Evolutionary conservation across 164 flowering plant genomes (phyloP), one percentile per base, ranked within the genome.

Genomic region (Paratinospora sagittata): DNA sequence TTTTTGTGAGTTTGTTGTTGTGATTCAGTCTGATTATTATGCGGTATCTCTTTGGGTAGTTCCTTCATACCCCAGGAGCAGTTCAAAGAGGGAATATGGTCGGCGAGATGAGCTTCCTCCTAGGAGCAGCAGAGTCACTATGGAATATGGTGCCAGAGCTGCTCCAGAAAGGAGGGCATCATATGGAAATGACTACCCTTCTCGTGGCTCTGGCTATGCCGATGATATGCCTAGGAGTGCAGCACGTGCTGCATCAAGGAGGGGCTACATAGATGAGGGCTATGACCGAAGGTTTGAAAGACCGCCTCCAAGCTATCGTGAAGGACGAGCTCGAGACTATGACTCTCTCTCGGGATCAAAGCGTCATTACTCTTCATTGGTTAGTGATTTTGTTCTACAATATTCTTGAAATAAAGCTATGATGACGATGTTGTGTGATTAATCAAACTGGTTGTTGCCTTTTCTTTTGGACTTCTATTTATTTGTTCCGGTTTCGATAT

Each of bases 311-410:
- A 79, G 84, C 74, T 91, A 91, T 75, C 86, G 87, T 34, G 98
- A 95, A 73, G 88, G 83, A 27, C 94, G 89, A 63, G 69, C 81
- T 16, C 92, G 88, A 72, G 96, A 91, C 71, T 91, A 89, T 81
- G 98, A 90, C 23, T 75, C 95, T 12, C 23, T 93, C 11, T 77
- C 97, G 72, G 99, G 98, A 27, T 89, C 97, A 27, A 95, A 95
- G 75, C 94, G 99, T 19, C 90, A 89, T 58, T 95, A 89, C 74
- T 68, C 88, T 72, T 83, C 89, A 5, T 6, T 95, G 93, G 99
- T 92, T 65, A 78, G 91, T 80, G 24, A 7, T 52, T 30, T 37
- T 58, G 10, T 3, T 52, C n/a, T 43, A 10, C 41, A 21, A 36
- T 63, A 12, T 55, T 43, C 17, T 23, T 52, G 27, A 43, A 62